phyloP scores from a whole-genome alignment of 257 asterid species.

The Paulownia fortunei region DNA sequence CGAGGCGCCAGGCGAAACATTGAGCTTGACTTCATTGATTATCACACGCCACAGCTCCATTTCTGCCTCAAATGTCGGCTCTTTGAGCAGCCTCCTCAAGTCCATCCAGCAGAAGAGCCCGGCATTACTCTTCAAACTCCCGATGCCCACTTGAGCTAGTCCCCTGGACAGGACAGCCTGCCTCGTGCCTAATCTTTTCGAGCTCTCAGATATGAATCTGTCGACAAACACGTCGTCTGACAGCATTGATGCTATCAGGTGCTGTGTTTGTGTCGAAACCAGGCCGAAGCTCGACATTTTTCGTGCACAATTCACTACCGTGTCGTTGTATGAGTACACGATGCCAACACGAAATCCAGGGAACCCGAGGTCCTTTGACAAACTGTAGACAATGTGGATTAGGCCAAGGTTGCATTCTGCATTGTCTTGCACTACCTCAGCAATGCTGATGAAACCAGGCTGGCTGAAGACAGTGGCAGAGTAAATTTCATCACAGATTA shows the following conservation, averaged over 20 bases:
- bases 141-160: constrained; percentile 59
- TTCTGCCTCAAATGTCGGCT: constrained; percentile 63
- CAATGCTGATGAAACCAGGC: constrained; percentile 71
- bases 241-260: constrained; percentile 62
- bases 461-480: constrained; percentile 79
- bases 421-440: constrained; percentile 60
- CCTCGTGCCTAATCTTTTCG: constrained; percentile 53
- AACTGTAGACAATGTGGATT: constrained; percentile 79
- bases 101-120: constrained; percentile 86
- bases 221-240: constrained; percentile 65
- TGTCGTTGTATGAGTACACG: constrained; percentile 74
- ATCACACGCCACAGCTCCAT: constrained; percentile 66
- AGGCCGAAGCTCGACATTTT: constrained; percentile 91
- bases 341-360: constrained; percentile 87
- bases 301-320: constrained; percentile 57
- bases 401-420: constrained; percentile 47
- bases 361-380: constrained; percentile 85
- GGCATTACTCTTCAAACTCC: constrained; percentile 58
- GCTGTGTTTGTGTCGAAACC: constrained; percentile 86
- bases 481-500: constrained; percentile 84
- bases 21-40: constrained; percentile 68
- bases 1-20: constrained; percentile 78
- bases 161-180: constrained; percentile 49
- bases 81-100: constrained; percentile 54
- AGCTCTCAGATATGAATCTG: constrained; percentile 50